These are phyloP conservation scores for Striga hermonthica DNA, from an alignment of 305 asterid species.

Conservation along the genomic window DNA sequence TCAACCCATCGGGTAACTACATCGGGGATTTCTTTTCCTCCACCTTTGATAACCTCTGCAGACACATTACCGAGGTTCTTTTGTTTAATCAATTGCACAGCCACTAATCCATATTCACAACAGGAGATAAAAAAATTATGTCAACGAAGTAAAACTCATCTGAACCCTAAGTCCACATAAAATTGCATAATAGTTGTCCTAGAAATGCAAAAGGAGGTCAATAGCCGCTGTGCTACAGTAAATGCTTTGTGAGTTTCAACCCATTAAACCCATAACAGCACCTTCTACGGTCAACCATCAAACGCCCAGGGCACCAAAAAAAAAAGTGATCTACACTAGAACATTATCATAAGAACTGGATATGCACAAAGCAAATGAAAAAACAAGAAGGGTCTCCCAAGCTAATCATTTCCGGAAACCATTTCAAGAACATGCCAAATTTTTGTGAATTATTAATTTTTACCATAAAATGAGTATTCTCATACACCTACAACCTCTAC, in stretches of 20 bases:
- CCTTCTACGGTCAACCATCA: conserved; percentile 7
- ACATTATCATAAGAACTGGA: conserved; percentile 1
- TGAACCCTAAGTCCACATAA: conserved; percentile 12
- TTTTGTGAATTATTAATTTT: too few relatives aligned
- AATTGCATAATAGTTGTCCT: conserved; percentile 17
- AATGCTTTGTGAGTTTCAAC: not conserved
- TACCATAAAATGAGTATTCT: not conserved
- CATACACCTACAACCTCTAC: conserved; percentile 20
- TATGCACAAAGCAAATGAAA: not conserved
- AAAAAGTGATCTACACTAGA: not conserved
- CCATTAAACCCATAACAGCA: not conserved
- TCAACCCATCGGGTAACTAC: conserved; percentile 87
- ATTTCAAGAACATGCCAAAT: not conserved
- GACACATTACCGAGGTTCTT: conserved; percentile 22
- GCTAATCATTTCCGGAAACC: not conserved
- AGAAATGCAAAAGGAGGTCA: conserved; percentile 22
- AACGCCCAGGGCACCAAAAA: not conserved
- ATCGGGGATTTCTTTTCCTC: conserved; percentile 69
- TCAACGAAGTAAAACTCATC: conserved; percentile 18
- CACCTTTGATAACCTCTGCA: conserved; percentile 78
- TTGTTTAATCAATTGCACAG: conserved; percentile 20
- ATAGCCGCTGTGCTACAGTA: not conserved
- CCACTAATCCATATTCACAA: conserved; percentile 16
- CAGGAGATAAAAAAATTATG: conserved; percentile 17
- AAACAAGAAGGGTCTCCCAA: conserved; percentile 3